phyloP scores from a whole-genome alignment of 106 monocot species.

The Ottelia alismoides region DNA sequence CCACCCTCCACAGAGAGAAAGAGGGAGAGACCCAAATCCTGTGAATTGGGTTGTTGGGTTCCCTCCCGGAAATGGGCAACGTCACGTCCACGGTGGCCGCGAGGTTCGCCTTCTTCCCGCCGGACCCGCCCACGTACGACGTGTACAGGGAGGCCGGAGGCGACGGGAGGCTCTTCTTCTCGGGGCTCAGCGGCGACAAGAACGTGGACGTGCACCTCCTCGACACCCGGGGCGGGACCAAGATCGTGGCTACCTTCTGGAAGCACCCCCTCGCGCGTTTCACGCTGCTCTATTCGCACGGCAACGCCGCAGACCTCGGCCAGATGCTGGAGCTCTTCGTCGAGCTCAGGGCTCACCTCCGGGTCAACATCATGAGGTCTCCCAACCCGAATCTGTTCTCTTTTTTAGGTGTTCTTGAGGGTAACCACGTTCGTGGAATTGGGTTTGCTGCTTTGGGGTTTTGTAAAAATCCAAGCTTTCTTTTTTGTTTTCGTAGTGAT shows the following conservation, averaged over 20 bases:
- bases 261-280: not conserved
- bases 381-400: not conserved
- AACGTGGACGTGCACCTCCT: slow-evolving; percentile 3
- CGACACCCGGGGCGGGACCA: not conserved
- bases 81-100: not conserved
- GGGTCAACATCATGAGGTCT: slow-evolving; percentile 1
- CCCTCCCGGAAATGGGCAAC: too few relatives aligned
- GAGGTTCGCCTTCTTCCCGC: slow-evolving; percentile 1
- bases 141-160: not conserved
- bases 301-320: slow-evolving; percentile 2
- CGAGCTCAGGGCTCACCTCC: not conserved
- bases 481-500: not conserved
- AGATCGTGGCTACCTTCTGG: slow-evolving; percentile 2
- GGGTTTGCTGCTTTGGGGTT: not conserved
- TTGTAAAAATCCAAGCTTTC: not conserved
- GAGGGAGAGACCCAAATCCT: too few relatives aligned
- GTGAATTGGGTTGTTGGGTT: too few relatives aligned
- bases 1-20: too few relatives aligned
- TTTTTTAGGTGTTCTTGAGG: not conserved
- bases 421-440: not conserved
- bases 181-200: not conserved
- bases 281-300: slow-evolving; percentile 1
- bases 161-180: not conserved
- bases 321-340: not conserved
- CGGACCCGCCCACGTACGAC: not conserved